Conservation (phyloP, 1,284 basidiomycete species). For the Pyrrhoderma lamaoense region DNA sequence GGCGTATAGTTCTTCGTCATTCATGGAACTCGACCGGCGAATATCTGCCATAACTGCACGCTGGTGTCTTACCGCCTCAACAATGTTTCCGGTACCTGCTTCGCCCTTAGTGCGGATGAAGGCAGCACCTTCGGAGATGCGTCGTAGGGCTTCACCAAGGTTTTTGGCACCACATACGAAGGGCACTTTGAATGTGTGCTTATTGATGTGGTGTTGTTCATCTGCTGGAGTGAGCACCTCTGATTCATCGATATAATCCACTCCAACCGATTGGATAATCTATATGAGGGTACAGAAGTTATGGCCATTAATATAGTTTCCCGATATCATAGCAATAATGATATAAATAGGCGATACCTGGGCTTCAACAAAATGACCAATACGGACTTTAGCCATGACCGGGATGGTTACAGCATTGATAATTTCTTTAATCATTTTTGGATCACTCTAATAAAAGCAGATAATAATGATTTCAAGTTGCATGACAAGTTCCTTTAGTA, state of each 20-base stretch:
- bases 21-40: constrained; percentile 79
- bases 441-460: constrained; percentile 64
- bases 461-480: background rate
- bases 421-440: constrained; percentile 95
- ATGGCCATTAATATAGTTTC: background rate
- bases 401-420: constrained; percentile 88
- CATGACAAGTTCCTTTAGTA: constrained; percentile 1
- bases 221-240: constrained; percentile 97
- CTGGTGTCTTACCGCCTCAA: constrained; percentile 93
- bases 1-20: constrained; percentile 91
- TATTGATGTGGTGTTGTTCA: constrained; percentile 80
- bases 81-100: constrained; percentile 96
- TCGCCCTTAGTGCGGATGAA: constrained; percentile 98
- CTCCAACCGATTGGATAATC: constrained; percentile 91
- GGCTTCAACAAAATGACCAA: constrained; percentile 96
- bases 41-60: constrained; percentile 83
- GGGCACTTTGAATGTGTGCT: constrained; percentile 86
- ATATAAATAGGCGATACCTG: constrained; percentile 46
- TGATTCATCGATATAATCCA: constrained; percentile 98
- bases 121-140: constrained; percentile 95
- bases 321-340: background rate
- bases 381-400: constrained; percentile 90
- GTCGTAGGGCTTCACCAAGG: constrained; percentile 88
- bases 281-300: constrained; percentile 27
- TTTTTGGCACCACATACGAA: constrained; percentile 78